phyloP scores from a whole-genome alignment of 306 rosid species.

The Fagus sylvatica region DNA sequence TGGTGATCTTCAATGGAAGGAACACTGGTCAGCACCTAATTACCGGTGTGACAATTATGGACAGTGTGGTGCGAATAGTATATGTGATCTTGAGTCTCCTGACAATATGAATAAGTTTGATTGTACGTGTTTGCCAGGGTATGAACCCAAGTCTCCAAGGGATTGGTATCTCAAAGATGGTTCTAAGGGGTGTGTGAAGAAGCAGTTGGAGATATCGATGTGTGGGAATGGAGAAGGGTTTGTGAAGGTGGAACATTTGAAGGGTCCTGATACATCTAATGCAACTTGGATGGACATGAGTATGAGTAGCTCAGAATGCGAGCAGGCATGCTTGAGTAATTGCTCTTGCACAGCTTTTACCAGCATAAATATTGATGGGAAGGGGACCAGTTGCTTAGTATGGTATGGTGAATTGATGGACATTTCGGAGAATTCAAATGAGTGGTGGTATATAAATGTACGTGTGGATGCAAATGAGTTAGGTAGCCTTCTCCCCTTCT shows the following conservation, averaged over 20 bases:
- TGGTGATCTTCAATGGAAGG: background rate
- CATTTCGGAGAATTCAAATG: conserved; percentile 5
- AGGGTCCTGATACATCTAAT: background rate
- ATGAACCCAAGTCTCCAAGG: conserved; percentile 10
- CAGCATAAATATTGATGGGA: conserved; percentile 7
- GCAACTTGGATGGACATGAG: background rate
- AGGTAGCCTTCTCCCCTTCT: background rate
- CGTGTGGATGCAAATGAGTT: conserved; percentile 19
- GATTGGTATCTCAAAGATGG: background rate
- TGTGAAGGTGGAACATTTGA: background rate
- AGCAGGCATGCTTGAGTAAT: conserved; percentile 20
- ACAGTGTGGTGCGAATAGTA: background rate
- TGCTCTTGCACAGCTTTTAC: conserved; percentile 39
- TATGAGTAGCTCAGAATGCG: conserved; percentile 16
- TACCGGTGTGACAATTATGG: background rate
- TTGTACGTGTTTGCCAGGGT: conserved; percentile 15
- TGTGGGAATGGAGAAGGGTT: conserved; percentile 31
- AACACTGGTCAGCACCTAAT: background rate
- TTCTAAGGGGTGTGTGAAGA: conserved; percentile 9
- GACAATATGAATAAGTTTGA: background rate
- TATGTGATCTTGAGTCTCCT: background rate
- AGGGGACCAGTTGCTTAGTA: conserved; percentile 23
- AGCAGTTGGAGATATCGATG: background rate
- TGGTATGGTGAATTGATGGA: conserved; percentile 36
- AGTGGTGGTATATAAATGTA: conserved; percentile 17